Evolutionary conservation across 345 rosid genomes (phyloP).

Genomic region (Sisymbrium irio): DNA sequence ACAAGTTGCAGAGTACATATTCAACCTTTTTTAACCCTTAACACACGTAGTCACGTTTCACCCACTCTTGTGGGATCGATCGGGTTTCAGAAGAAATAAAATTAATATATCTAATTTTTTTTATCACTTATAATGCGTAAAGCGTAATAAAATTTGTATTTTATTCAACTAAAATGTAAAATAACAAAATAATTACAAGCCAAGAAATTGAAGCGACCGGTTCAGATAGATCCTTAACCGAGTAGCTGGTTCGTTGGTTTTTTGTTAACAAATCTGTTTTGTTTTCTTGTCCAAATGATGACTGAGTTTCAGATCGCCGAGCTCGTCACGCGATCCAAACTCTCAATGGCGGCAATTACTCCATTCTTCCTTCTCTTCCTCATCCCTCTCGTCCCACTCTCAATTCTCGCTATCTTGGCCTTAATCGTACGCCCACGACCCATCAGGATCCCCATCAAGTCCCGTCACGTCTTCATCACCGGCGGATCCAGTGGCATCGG

Average conservation of each 20-base stretch:
- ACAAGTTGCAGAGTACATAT: slow-evolving; percentile 10
- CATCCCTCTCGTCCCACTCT: slow-evolving; percentile 42
- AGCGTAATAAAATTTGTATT: background rate
- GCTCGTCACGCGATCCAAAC: slow-evolving; percentile 26
- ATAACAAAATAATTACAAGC: background rate
- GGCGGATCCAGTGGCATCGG: slow-evolving; percentile 96
- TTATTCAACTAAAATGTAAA: background rate
- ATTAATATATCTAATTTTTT: background rate
- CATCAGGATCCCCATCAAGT: slow-evolving; percentile 56
- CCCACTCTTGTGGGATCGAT: background rate
- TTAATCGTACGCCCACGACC: slow-evolving; percentile 59
- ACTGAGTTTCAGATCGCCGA: slow-evolving; percentile 15
- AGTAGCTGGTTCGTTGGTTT: background rate
- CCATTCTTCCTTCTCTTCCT: slow-evolving; percentile 36
- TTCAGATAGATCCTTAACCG: slow-evolving; percentile 2
- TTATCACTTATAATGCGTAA: background rate
- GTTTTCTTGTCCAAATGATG: background rate
- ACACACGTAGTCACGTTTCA: slow-evolving; percentile 5
- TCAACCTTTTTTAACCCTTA: background rate
- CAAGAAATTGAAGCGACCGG: background rate
- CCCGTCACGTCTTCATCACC: slow-evolving; percentile 82
- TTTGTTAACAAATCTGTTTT: background rate
- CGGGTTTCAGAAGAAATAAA: background rate
- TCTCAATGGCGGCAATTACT: slow-evolving; percentile 23
- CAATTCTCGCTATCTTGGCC: slow-evolving; percentile 44